These are phyloP conservation scores for Hymenoscyphus fructigenus DNA, from an alignment of 2,329 filamentous ascomycete genomes.

Conservation along the genomic window DNA sequence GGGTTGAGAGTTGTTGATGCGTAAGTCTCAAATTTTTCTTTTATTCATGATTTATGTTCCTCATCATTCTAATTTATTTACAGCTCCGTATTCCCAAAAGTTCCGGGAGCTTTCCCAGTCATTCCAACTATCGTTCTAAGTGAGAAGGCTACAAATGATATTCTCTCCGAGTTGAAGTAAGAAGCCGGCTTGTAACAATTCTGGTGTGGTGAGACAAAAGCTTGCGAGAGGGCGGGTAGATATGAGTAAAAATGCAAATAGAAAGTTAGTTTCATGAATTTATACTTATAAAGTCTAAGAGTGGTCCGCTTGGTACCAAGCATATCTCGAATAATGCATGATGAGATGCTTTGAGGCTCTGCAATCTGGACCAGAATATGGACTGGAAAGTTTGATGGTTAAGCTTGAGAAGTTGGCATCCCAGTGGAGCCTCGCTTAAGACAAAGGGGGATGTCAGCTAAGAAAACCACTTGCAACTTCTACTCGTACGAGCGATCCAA, in stretches of 20 bases:
- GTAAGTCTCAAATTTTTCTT: slow-evolving; percentile 34
- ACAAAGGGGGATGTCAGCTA: no score
- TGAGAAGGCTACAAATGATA: slow-evolving; percentile 52
- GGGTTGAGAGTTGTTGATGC: slow-evolving; percentile 61
- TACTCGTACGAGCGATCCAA: no score
- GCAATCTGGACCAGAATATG: no score
- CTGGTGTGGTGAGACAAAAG: neutral
- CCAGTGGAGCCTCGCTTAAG: no score
- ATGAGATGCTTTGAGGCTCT: no score
- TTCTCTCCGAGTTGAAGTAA: slow-evolving; percentile 7
- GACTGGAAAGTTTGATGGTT: no score
- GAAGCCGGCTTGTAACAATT: neutral
- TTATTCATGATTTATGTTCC: neutral
- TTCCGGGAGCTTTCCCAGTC: slow-evolving; percentile 50
- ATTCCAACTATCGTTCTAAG: slow-evolving; percentile 54
- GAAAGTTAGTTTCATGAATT: neutral
- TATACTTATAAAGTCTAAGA: slow-evolving; percentile 13
- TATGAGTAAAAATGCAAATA: neutral
- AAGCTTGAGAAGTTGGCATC: no score
- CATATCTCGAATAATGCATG: no score
- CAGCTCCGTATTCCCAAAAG: slow-evolving; percentile 49
- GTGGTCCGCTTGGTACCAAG: no score
- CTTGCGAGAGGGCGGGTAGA: neutral
- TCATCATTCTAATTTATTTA: neutral
- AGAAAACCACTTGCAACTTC: no score